Percentiles rank a stretch among this genome's conserved stretches.
Conservation (phyloP, 108 stramenopile species). For the Thalassiosira profunda region DNA sequence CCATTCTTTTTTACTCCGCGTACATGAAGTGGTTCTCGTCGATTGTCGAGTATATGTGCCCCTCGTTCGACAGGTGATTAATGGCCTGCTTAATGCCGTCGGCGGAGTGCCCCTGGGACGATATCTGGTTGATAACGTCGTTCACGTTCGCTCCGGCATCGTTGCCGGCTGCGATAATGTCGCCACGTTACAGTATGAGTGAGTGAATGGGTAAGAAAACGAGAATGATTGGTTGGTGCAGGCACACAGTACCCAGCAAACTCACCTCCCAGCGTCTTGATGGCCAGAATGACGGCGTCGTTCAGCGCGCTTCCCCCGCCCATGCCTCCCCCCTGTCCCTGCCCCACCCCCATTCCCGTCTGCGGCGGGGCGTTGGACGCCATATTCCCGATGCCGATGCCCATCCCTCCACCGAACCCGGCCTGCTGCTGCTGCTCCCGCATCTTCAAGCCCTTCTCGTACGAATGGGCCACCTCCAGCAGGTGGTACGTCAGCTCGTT, state of each 20-base stretch:
- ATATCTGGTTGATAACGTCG: conserved; percentile 17
- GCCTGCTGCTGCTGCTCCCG: conserved; percentile 3
- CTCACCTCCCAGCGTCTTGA: conserved; percentile 31
- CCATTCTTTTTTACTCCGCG: conserved; percentile 28
- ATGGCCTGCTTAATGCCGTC: conserved; percentile 57
- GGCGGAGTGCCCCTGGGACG: conserved; percentile 37
- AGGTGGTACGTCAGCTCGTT: conserved; percentile 89
- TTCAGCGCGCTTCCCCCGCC: conserved; percentile 21
- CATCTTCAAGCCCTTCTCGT: conserved; percentile 51
- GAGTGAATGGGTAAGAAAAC: neutral
- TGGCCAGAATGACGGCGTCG: conserved; percentile 12
- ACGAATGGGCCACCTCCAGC: conserved; percentile 77
- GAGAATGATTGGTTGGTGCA: neutral
- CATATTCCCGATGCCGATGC: conserved; percentile 48
- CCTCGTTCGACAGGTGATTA: conserved; percentile 67
- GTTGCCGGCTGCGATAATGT: conserved; percentile 1
- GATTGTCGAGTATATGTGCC: conserved; percentile 82
- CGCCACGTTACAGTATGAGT: neutral
- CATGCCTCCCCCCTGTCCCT: neutral
- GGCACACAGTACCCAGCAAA: neutral
- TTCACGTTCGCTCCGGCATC: conserved; percentile 52
- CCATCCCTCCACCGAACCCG: conserved; percentile 26
- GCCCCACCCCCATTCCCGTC: conserved; percentile 17
- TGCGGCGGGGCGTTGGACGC: conserved; percentile 34
- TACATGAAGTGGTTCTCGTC: conserved; percentile 73